These are phyloP conservation scores for Cairneyella variabilis DNA, from an alignment of 495 filamentous ascomycete genomes.

Conservation along the genomic window DNA sequence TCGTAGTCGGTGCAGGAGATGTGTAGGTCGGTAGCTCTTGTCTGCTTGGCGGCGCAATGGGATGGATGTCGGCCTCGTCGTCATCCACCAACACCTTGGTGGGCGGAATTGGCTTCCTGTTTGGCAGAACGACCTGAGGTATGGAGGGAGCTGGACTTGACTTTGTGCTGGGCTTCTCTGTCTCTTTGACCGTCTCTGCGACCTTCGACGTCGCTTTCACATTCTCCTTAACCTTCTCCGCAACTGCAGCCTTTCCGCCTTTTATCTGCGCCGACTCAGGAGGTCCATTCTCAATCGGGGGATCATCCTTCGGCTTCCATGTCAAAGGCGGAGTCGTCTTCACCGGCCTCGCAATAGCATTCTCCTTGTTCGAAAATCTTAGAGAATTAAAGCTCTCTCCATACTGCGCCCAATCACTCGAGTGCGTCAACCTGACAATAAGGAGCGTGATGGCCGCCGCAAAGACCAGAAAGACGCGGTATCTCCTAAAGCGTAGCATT, in stretches of 20 bases:
- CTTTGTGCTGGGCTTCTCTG: not conserved
- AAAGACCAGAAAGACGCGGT: constrained; percentile 69
- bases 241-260: not conserved
- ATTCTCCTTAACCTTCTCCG: not conserved
- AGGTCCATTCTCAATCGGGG: too few species aligned
- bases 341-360: not conserved
- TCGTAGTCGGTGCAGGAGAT: constrained; percentile 24
- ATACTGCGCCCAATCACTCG: constrained; percentile 23
- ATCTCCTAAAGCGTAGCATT: constrained; percentile 76
- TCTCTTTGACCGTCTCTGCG: not conserved
- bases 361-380: too few species aligned
- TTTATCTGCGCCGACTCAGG: not conserved
- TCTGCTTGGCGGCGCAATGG: constrained; percentile 21
- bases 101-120: constrained; percentile 33
- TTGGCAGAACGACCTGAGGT: constrained; percentile 33
- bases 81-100: constrained; percentile 6
- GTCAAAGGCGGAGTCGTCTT: too few species aligned
- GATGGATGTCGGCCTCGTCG: constrained; percentile 12
- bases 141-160: constrained; percentile 17
- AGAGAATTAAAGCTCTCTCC: constrained; percentile 8
- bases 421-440: constrained; percentile 55
- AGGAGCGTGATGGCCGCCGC: constrained; percentile 60
- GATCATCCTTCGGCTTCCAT: too few species aligned
- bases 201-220: not conserved
- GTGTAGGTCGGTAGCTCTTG: constrained; percentile 17